These are phyloP conservation scores for Brassica hybrid DNA, from an alignment of 441 rosid genomes.

Conservation along the genomic window DNA sequence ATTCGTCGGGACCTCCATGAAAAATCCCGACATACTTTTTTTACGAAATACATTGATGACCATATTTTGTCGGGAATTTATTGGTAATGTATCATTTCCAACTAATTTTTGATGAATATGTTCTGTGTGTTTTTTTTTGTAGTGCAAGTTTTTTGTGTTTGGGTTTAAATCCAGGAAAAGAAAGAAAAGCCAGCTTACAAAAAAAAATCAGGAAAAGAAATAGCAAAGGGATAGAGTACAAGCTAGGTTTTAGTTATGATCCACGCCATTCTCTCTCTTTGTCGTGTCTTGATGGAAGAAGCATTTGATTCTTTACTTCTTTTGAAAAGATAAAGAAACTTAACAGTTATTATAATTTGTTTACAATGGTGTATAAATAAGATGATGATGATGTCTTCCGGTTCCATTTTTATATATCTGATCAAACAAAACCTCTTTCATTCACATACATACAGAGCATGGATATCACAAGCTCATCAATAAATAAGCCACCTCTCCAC, in stretches of 20 bases:
- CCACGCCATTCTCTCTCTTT: not conserved
- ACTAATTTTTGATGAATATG: no score
- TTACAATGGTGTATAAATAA: not conserved
- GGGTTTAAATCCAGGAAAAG: no score
- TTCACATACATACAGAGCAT: not conserved
- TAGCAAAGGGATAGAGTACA: not conserved
- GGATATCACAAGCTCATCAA: not conserved
- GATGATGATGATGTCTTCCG: not conserved
- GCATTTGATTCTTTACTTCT: not conserved
- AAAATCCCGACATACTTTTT: no score
- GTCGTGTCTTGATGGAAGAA: not conserved
- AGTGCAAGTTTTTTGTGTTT: no score
- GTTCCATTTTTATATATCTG: not conserved
- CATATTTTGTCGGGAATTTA: no score
- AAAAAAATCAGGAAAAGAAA: not conserved
- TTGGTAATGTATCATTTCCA: no score
- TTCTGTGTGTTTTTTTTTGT: no score
- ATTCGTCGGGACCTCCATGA: no score
- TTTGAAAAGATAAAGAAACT: not conserved
- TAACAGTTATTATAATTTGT: not conserved
- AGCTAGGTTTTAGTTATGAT: not conserved
- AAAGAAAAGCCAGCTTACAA: no score
- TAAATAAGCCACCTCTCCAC: constrained; percentile 3
- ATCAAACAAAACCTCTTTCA: constrained; percentile 7
- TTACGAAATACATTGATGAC: no score